Conservation (phyloP, 2,329 filamentous ascomycete genomes). For the Periconia sp. region DNA sequence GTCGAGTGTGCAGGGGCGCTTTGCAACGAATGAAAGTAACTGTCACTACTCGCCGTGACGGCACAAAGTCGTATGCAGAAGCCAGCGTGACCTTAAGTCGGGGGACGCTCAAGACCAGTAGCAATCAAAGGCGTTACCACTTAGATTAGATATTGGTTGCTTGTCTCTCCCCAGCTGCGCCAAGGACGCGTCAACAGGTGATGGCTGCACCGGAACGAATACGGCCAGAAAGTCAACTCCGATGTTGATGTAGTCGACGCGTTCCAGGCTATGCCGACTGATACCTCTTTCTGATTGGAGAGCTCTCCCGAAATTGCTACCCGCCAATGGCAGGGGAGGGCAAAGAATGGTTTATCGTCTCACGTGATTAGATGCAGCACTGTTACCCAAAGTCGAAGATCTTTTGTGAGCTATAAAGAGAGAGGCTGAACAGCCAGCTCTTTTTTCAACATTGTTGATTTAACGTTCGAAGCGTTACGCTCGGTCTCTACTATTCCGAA, state of each 20-base stretch:
- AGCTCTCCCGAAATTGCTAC: too few species aligned
- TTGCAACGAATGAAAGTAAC: conserved; percentile 30
- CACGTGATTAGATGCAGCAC: too few species aligned
- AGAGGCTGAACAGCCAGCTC: neutral
- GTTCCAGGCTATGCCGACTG: conserved; percentile 22
- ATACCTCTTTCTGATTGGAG: conserved; percentile 16
- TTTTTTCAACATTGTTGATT: too few species aligned
- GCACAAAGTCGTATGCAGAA: conserved; percentile 28
- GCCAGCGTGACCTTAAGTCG: conserved; percentile 30
- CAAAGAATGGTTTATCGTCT: too few species aligned
- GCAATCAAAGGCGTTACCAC: conserved; percentile 18
- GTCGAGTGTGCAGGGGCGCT: conserved; percentile 17
- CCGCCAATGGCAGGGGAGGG: too few species aligned
- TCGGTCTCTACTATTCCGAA: too few species aligned
- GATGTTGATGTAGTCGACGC: conserved; percentile 14
- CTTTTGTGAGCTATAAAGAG: conserved; percentile 11
- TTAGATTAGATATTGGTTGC: conserved; percentile 14
- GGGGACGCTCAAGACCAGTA: conserved; percentile 29
- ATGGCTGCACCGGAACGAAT: conserved; percentile 30
- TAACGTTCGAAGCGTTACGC: too few species aligned
- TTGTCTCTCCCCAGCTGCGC: conserved; percentile 25
- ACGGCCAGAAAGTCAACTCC: conserved; percentile 16
- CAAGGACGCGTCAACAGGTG: conserved; percentile 18
- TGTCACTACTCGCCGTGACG: conserved; percentile 26
- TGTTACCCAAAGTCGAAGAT: too few species aligned